A percentile compares a stretch with the other conserved stretches of the same genome.
Conservation (phyloP, 2,329 filamentous ascomycete species). For the Neonectria neomacrospora region DNA sequence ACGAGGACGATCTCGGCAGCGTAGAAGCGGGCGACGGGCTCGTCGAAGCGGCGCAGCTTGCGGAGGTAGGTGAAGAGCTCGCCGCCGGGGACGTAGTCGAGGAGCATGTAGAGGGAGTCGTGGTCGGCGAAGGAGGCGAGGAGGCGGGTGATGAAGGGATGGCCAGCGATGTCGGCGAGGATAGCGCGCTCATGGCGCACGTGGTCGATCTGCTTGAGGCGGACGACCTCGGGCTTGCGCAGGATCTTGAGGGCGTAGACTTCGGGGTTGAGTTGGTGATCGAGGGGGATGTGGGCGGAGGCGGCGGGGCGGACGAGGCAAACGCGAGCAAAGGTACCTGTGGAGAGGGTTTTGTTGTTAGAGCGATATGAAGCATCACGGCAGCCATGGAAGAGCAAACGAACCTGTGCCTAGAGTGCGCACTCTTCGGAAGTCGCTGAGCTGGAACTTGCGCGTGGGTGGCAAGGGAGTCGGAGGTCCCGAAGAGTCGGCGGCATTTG, state of each 20-base stretch:
- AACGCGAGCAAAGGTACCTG: conserved; percentile 84
- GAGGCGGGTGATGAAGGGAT: conserved; percentile 85
- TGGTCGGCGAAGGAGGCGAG: conserved; percentile 82
- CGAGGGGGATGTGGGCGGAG: conserved; percentile 54
- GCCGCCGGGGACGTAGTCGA: conserved; percentile 85
- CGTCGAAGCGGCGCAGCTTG: conserved; percentile 81
- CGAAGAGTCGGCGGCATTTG: conserved; percentile 14
- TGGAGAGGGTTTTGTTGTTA: not conserved
- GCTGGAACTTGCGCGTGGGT: conserved; percentile 46
- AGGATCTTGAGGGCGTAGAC: conserved; percentile 88
- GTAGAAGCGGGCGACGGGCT: conserved; percentile 82
- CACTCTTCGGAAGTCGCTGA: conserved; percentile 74
- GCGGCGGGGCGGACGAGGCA: conserved; percentile 78
- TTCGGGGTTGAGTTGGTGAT: conserved; percentile 51
- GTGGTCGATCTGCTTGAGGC: conserved; percentile 87
- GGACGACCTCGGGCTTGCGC: conserved; percentile 78
- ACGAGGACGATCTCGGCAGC: conserved; percentile 86
- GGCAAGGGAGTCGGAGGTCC: conserved; percentile 39
- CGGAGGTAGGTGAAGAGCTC: conserved; percentile 87
- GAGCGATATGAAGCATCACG: not conserved
- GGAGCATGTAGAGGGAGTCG: conserved; percentile 83
- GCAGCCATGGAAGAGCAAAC: conserved; percentile 33
- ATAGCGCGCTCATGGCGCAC: conserved; percentile 85
- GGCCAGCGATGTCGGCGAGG: conserved; percentile 79
- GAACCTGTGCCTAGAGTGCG: conserved; percentile 81